phyloP scores from a whole-genome alignment of 345 rosid species.

The Xanthoceras sorbifolium region DNA sequence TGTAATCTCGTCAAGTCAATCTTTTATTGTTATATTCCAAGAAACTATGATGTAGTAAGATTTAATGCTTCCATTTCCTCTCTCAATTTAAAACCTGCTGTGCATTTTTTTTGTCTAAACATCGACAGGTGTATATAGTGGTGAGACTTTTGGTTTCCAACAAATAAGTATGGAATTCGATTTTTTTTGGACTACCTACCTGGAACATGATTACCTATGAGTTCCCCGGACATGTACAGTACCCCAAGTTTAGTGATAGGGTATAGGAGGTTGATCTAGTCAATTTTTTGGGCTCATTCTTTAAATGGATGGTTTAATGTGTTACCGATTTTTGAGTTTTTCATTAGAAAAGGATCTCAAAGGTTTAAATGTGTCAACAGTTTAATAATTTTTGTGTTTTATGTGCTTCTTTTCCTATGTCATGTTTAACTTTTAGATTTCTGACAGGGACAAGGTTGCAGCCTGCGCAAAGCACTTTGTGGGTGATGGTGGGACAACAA shows the following conservation, averaged over 20 bases:
- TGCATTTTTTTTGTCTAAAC: neutral
- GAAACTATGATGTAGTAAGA: neutral
- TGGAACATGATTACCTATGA: neutral
- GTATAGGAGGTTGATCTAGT: neutral
- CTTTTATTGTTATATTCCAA: neutral
- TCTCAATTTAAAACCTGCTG: slow-evolving; percentile 11
- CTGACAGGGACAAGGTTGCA: slow-evolving; percentile 77
- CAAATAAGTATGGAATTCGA: neutral
- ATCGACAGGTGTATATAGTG: neutral
- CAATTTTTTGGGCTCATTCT: neutral
- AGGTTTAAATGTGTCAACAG: neutral
- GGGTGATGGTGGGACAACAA: slow-evolving; percentile 96
- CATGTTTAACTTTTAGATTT: slow-evolving; percentile 2
- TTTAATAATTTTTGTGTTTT: slow-evolving; percentile 3
- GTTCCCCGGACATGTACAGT: neutral
- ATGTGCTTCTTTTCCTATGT: neutral
- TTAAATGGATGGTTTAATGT: neutral
- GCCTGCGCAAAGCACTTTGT: slow-evolving; percentile 97
- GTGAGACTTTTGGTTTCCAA: neutral
- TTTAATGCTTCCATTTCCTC: neutral
- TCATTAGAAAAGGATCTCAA: neutral
- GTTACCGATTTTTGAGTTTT: neutral
- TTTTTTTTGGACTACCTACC: neutral
- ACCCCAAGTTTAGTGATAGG: neutral
- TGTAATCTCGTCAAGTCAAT: neutral